Evolutionary conservation across 805 yeast species (phyloP), one percentile per base, ranked within the genome.

Genomic region (Kazachstania taianensis): DNA sequence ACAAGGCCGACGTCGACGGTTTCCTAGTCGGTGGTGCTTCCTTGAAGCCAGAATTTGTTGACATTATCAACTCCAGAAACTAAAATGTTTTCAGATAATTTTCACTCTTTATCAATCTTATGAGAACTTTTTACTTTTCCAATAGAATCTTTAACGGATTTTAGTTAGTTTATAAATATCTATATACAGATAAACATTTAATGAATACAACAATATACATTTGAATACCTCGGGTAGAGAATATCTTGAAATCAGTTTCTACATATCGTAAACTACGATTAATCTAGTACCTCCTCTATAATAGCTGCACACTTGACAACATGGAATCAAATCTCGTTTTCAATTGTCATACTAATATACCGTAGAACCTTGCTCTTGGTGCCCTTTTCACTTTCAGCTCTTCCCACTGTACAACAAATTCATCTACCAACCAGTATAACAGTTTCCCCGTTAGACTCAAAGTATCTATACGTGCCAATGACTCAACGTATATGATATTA

Each of bases 21-120:
- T 92, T 87, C 89, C 77, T 92, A 58, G 98, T 92, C 54, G 98
- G 98, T 60, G 98, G 98, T 71, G 98, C 98, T 59, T 84, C 94
- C 32, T 77, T 92, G 66, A 92, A 92, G 76, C 95, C 98, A 49
- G 98, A 92, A 72, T 92, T 92, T 60, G 77, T 84, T 59, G 92
- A 85, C 68, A 92, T 92, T 61, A 73, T 92, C 75, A 89, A 82
- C 72, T 82, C 94, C 37, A 81, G 94, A 80, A 67, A 70, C 61
- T 83, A 75, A 43, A 32, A 24, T 29, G 28, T 31, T 24, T 36
- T 30, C n/a, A n/a, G n/a, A n/a, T n/a, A 33, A 29, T n/a, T 17
- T 35, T 26, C 32, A 28, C 19, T 23, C n/a, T 27, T 30, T 23
- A 22, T 23, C 20, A 29, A 23, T 32, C 18, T 24, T 26, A 20